These are phyloP conservation scores for Magnolia sinica DNA, from an alignment of 164 flowering plant genomes.

Conservation along the genomic window DNA sequence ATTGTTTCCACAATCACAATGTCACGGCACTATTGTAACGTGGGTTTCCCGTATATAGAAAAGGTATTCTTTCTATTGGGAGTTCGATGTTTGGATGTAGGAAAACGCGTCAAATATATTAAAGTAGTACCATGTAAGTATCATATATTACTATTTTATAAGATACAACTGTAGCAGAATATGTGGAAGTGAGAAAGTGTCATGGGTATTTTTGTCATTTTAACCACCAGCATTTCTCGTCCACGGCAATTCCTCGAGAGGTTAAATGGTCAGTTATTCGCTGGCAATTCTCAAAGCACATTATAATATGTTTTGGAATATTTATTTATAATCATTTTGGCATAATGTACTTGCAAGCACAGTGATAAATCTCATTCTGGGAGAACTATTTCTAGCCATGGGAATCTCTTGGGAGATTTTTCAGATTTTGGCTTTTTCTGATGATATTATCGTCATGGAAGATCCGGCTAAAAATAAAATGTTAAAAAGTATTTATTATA, in stretches of 20 bases:
- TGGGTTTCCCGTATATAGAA: not conserved
- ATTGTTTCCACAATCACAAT: not conserved
- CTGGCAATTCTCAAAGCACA: not conserved
- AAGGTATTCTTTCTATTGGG: not conserved
- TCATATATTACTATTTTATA: not conserved
- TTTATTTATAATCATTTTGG: not conserved
- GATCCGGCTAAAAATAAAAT: too few species aligned
- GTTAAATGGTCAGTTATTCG: not conserved
- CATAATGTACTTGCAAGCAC: not conserved
- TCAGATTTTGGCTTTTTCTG: too few species aligned
- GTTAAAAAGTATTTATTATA: too few species aligned
- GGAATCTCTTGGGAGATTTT: too few species aligned
- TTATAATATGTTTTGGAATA: not conserved
- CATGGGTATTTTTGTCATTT: not conserved
- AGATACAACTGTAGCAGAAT: not conserved
- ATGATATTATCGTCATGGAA: too few species aligned
- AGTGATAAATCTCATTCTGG: too few species aligned
- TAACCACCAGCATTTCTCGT: slow-evolving; percentile 1
- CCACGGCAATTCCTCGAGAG: slow-evolving; percentile 1
- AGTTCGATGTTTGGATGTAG: not conserved
- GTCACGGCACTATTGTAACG: not conserved
- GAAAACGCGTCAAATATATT: not conserved
- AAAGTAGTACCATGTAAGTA: not conserved
- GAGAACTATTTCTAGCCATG: too few species aligned
- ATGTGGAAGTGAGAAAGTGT: not conserved